Base-by-base conservation (phyloP, 129 eudicot genomes). In the Escallonia herrerae region DNA sequence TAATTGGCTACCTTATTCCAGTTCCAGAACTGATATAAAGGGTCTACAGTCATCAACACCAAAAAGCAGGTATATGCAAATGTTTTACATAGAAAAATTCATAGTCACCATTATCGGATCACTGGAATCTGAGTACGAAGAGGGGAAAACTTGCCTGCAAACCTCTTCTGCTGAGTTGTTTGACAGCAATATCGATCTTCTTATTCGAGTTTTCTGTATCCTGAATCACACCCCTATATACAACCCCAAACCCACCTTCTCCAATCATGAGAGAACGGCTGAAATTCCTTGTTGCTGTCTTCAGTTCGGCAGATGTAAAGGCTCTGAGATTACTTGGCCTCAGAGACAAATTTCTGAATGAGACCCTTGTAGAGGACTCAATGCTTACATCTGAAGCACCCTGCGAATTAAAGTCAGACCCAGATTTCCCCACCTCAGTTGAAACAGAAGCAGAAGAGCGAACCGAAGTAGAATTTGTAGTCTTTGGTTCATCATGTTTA, bases 201-300 rank as follows among this genome's bases (percentile, higher is more conserved):
- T 74, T 80, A 43, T 69, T 72, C 2, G 87, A 76, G 66, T 76
- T 78, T 4, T 79, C 84, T 0, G 58, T 37, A 15, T 82, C 80
- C 54, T 72, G 7, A 38, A 85, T 59, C 15, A 79, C 82, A 39
- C 87, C 94, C 59, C 85, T 75, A 60, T 80, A 89, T 13, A 89
- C 96, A 12, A 82, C 85, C n/a, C 96, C 96, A 78, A 89, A 89
- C 9, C 96, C 96, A 6, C 96, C 96, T 85, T 89, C 96, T 53
- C 96, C 96, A 14, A 89, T 71, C 94, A 89, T 82, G 46, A 89
- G 85, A 51, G 94, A 79, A 15, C 96, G 87, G 72, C 84, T 89
- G n/a, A 89, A 89, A 63, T 83, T 85, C 72, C 40, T 78, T 14
- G 96, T 89, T 43, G 89, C 87, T 0, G 83, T 67, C 76, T 83